A percentile compares a stretch with the other conserved stretches of the same genome.
Conservation (phyloP, 1,139 yeast genomes). For the Magnusiomyces suaveolens region DNA sequence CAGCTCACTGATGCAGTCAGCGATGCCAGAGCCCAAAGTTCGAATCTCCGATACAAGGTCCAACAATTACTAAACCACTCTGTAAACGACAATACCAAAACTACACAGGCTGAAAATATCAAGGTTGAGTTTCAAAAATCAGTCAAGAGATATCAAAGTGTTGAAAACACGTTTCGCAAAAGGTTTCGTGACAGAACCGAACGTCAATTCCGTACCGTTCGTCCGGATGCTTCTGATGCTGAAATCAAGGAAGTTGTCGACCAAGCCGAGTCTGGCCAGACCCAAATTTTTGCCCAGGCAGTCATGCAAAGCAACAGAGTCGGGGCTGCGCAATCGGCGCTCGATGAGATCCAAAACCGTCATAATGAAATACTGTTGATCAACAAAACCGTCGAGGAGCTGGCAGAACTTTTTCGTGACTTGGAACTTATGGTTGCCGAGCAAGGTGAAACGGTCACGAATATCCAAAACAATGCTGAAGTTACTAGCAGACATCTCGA, state of each 20-base stretch:
- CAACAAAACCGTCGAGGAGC: slow-evolving; percentile 92
- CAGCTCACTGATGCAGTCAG: slow-evolving; percentile 70
- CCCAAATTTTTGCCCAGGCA: slow-evolving; percentile 91
- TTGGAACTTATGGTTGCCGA: slow-evolving; percentile 95
- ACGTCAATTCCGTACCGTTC: slow-evolving; percentile 79
- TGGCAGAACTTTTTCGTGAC: slow-evolving; percentile 88
- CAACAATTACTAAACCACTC: slow-evolving; percentile 68
- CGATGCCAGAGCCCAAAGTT: slow-evolving; percentile 73
- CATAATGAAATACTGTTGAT: slow-evolving; percentile 92
- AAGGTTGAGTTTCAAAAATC: slow-evolving; percentile 77
- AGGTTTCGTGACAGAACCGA: slow-evolving; percentile 81
- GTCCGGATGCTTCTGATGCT: slow-evolving; percentile 83
- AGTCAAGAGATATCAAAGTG: slow-evolving; percentile 76
- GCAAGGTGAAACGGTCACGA: slow-evolving; percentile 83
- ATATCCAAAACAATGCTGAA: slow-evolving; percentile 70
- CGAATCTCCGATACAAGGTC: slow-evolving; percentile 63
- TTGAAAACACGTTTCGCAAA: slow-evolving; percentile 80
- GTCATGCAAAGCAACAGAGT: slow-evolving; percentile 84
- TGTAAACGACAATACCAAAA: slow-evolving; percentile 62
- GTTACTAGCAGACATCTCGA: slow-evolving; percentile 86
- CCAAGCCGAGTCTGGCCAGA: slow-evolving; percentile 46
- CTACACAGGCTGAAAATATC: slow-evolving; percentile 82
- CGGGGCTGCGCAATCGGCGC: slow-evolving; percentile 93
- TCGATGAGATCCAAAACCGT: slow-evolving; percentile 92
- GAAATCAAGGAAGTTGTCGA: slow-evolving; percentile 79